A percentile compares a stretch with the other conserved stretches of the same genome.
These are phyloP conservation scores for Colletotrichum godetiae DNA, from an alignment of 2,329 filamentous ascomycete species.

Conservation along the genomic window DNA sequence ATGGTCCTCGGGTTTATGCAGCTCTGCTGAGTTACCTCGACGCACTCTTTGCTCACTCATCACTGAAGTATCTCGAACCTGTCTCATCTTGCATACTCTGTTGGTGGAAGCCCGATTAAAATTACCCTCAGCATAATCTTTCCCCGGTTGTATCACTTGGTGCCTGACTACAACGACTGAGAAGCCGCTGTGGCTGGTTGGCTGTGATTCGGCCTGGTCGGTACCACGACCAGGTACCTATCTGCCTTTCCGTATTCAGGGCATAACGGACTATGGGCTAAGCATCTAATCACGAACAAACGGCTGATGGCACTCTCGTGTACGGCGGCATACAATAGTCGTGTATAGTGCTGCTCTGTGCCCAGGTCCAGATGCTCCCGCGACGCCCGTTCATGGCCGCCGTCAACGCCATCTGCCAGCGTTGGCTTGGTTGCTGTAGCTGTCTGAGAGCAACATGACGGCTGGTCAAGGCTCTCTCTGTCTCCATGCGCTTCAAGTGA, in stretches of 20 bases:
- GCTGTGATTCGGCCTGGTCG: constrained; percentile 36
- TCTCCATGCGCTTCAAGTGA: neutral
- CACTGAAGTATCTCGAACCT: constrained; percentile 9
- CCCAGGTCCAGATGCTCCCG: constrained; percentile 10
- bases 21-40: constrained; percentile 31
- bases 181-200: neutral
- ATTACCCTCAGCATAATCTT: neutral
- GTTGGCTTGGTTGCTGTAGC: constrained; percentile 22
- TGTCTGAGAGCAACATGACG: neutral
- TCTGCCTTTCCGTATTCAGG: neutral
- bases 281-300: constrained; percentile 8
- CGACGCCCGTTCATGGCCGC: constrained; percentile 25
- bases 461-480: neutral
- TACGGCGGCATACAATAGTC: constrained; percentile 28
- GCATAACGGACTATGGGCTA: neutral
- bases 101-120: constrained; percentile 26
- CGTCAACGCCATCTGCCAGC: constrained; percentile 27
- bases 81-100: constrained; percentile 25
- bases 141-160: neutral
- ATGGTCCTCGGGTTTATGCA: constrained; percentile 36
- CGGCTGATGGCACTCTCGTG: neutral
- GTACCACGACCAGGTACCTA: constrained; percentile 48
- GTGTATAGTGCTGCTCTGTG: constrained; percentile 24
- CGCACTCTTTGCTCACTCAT: constrained; percentile 3
- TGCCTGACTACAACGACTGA: neutral